These are phyloP conservation scores for Yamadazyma triangularis DNA, from an alignment of 1,139 yeast species.

Conservation along the genomic window DNA sequence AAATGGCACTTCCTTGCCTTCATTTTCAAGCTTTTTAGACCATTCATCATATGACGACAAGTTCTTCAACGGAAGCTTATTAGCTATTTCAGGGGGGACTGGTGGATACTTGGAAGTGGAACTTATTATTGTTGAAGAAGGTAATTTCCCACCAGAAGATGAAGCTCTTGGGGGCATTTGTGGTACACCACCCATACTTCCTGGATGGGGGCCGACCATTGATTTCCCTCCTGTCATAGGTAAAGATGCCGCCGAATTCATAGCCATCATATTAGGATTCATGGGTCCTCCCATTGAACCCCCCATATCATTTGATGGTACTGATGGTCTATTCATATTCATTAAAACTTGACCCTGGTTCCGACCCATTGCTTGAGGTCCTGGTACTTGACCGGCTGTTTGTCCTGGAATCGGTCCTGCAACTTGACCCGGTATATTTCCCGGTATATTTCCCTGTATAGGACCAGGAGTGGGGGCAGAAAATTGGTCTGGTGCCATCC, in stretches of 20 bases:
- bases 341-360: background rate
- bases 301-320: slow-evolving; percentile 5
- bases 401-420: slow-evolving; percentile 1
- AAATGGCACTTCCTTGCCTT: slow-evolving; percentile 40
- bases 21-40: slow-evolving; percentile 47
- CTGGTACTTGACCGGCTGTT: background rate
- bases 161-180: background rate
- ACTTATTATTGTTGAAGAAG: background rate
- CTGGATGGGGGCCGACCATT: slow-evolving; percentile 1
- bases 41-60: slow-evolving; percentile 38
- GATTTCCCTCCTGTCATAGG: background rate
- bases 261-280: background rate
- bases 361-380: background rate
- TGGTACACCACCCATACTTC: background rate
- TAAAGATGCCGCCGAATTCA: background rate
- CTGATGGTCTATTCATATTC: slow-evolving; percentile 4
- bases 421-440: slow-evolving; percentile 2
- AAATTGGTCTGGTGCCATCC: slow-evolving; percentile 1
- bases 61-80: slow-evolving; percentile 15
- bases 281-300: background rate
- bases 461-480: slow-evolving; percentile 4
- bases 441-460: background rate
- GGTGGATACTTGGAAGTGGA: slow-evolving; percentile 9
- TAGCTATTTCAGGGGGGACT: slow-evolving; percentile 20
- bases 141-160: background rate